Base-by-base conservation (phyloP, 108 stramenopile species). In the Nannochloropsis oceanica region DNA sequence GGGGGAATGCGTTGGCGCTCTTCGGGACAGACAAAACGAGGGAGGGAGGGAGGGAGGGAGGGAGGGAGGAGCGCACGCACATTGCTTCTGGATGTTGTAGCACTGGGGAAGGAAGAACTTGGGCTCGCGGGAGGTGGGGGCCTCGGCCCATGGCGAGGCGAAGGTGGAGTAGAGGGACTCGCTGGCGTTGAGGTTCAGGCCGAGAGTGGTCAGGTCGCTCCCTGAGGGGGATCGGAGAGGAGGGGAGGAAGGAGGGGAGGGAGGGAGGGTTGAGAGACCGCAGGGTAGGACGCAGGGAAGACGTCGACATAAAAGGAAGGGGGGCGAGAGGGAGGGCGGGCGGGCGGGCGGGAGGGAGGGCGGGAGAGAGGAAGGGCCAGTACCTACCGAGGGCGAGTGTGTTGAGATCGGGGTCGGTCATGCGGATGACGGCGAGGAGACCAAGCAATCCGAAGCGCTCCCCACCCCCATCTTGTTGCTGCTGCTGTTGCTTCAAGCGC, bases 371-470 rank as follows among this genome's bases (percentile, higher is more conserved):
- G 46, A 0, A 50, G 46, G 46, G 46, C 0, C 14, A 18, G 46
- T 50, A 50, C 14, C 14, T 18, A 50, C 87, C 97, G n/a, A 98
- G 90, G 43, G 96, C 96, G 22, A 98, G 90, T 44, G 94, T 93
- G 87, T 95, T 95, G 82, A 95, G 92, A 91, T 98, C 97, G 42
- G 93, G 94, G 90, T 98, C 96, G 11, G 95, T 94, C 97, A 97
- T 97, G 73, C 97, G 95, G 87, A 98, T 97, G 34, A 98, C 94
- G 83, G 93, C 93, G 44, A 98, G 91, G 81, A 98, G 88, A 27
- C 97, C 97, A 43, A 97, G 89, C 84, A 98, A 91, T 42, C 97
- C 97, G 91, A 94, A 98, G 79, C 44, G 20, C 43, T 83, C 26
- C 27, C 27, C 82, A n/a, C 26, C 43, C 20, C 43, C n/a, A 12